Evolutionary conservation across 2,329 filamentous ascomycete species (phyloP), one percentile per base, ranked within the genome.

Genomic region (Sporothrix brasiliensis): DNA sequence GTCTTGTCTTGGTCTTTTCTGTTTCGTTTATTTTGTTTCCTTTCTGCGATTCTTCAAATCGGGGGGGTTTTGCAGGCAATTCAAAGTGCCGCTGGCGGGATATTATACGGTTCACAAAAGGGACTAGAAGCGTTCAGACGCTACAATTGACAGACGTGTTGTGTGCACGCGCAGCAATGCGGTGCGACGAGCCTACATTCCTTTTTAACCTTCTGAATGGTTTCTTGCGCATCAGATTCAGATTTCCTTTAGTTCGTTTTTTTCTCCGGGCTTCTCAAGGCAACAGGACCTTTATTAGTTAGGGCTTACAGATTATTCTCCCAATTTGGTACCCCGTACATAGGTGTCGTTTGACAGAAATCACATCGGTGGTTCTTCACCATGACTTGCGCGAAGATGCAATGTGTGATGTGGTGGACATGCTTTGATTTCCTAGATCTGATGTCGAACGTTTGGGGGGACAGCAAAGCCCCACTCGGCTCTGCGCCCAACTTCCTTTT

Each of bases 341-440:
- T 69, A 71, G 67, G 58, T 39, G 65, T 67, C 65, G 54, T 65
- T 61, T 68, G 69, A 68, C 49, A 70, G 56, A 68, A 24, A 70
- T 50, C 41, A 50, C n/a, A 30, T 65, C 50, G 44, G 21, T 65
- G 44, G 7, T 65, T 47, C 60, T 16, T 27, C 9, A 47, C 13
- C 4, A 21, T 11, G n/a, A 27, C 30, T 10, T 6, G 7, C 30
- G 14, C 14, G n/a, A 63, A 10, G 13, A 49, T n/a, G 41, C 30
- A 24, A n/a, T 30, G 7, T 39, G n/a, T 27, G 7, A n/a, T n/a
- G 60, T 30, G 41, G 60, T 30, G 41, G 11, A 63, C 4, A 3
- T 63, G 14, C n/a, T 65, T n/a, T 11, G 14, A 44, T 41, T 19
- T 34, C 13, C 6, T 44, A n/a, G 47, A 27, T 13, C n/a, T 49